These are phyloP conservation scores for Crotalaria pallida DNA, from an alignment of 306 rosid species.

Conservation along the genomic window DNA sequence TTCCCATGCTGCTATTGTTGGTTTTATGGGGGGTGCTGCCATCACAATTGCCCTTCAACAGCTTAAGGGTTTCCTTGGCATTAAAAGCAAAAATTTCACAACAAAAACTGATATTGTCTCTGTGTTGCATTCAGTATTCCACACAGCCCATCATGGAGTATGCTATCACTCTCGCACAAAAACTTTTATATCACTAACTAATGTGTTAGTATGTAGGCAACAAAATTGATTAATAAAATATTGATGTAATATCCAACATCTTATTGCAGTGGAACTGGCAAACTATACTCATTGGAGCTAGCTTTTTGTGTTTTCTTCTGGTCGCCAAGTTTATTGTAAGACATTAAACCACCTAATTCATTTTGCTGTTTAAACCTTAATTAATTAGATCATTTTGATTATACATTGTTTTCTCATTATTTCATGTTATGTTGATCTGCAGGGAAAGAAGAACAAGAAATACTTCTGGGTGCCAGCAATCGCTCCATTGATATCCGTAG, in stretches of 20 bases:
- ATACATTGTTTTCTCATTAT: slow-evolving; percentile 24
- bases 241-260: background rate
- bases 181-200: background rate
- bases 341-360: slow-evolving; percentile 20
- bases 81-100: slow-evolving; percentile 49
- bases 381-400: background rate
- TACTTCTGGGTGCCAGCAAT: slow-evolving; percentile 96
- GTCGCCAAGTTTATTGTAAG: slow-evolving; percentile 75
- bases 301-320: slow-evolving; percentile 64
- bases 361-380: background rate
- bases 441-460: slow-evolving; percentile 83
- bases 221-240: background rate
- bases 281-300: slow-evolving; percentile 70
- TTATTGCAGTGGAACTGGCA: slow-evolving; percentile 93
- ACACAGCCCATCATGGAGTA: slow-evolving; percentile 80
- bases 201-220: background rate
- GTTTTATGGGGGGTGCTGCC: slow-evolving; percentile 99
- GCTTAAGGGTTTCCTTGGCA: slow-evolving; percentile 94
- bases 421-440: slow-evolving; percentile 24
- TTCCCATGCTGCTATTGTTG: slow-evolving; percentile 97
- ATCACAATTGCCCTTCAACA: slow-evolving; percentile 96
- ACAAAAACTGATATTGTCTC: slow-evolving; percentile 65
- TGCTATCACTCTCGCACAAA: slow-evolving; percentile 12
- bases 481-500: slow-evolving; percentile 79
- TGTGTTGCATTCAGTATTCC: slow-evolving; percentile 58